Evolutionary conservation across 2,329 filamentous ascomycete species (phyloP), one percentile per base, ranked within the genome.

Genomic region (Septoria linicola): DNA sequence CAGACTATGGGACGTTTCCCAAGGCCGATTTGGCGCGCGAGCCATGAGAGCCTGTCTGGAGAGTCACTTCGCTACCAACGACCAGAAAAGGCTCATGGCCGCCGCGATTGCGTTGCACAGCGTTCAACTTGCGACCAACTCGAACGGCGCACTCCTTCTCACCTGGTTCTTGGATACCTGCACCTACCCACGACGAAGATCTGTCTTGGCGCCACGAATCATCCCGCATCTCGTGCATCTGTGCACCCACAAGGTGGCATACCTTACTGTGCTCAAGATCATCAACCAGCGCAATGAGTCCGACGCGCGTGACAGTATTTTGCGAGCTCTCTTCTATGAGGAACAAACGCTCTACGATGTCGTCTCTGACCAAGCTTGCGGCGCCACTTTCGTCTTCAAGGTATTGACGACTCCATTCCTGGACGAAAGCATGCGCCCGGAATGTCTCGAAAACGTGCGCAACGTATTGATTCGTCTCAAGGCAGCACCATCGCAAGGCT

Each of bases 91-190:
- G 53, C 88, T 96, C 83, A 81, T 99, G 61, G 93, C 93, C 13
- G 90, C 92, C 48, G 86, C 89, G 6, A 96, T 99, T 70, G 89
- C 92, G n/a, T 78, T 97, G 35, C 90, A 97, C 75, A 96, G 92
- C 65, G 92, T 96, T 20, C 91, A 96, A 73, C 80, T 99, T 56
- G 92, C 93, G 8, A 96, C 92, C 42, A 97, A 96, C 68, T 87
- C 91, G 41, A 99, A 99, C 63, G 93, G 93, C 25, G 93, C 93
- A 35, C 76, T 99, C 41, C 79, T 99, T 17, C 75, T 99, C 60
- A 99, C 93, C 8, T 99, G 93, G 93, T 95, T 97, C 78, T 78
- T 99, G 49, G 93, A 99, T 68, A 97, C 93, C 1, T 99, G 93
- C 79, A 96, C 88, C 11, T 96, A 97, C 76, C 90, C 92, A 30